Conservation (phyloP, 2,329 filamentous ascomycete genomes). For the Xylaria hypoxylon region DNA sequence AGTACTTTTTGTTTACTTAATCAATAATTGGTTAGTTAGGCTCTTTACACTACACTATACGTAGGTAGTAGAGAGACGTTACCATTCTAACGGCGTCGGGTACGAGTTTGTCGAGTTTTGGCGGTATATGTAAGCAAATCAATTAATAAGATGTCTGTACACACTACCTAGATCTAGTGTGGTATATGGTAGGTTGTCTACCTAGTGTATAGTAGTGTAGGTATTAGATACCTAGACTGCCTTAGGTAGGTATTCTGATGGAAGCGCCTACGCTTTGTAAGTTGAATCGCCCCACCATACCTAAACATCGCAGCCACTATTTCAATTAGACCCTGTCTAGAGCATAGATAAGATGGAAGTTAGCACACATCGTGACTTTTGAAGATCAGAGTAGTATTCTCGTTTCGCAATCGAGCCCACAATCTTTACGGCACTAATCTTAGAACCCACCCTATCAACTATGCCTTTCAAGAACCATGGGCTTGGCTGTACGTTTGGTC, state of each 20-base stretch:
- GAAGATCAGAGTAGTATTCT: conserved; percentile 11
- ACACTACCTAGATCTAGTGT: no score
- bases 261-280: neutral
- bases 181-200: neutral
- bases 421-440: conserved; percentile 16
- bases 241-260: neutral
- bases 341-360: conserved; percentile 7
- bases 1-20: neutral
- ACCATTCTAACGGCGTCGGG: no score
- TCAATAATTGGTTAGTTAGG: neutral
- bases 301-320: neutral
- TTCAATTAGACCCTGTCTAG: neutral
- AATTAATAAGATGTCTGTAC: neutral
- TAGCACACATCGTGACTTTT: conserved; percentile 12
- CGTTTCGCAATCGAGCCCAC: conserved; percentile 11
- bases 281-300: conserved; percentile 3
- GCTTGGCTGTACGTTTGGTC: conserved; percentile 16
- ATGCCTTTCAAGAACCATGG: conserved; percentile 7
- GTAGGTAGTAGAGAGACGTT: no score
- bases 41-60: neutral
- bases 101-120: no score
- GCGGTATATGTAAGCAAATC: conserved; percentile 1
- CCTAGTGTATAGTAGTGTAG: neutral
- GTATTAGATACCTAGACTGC: no score
- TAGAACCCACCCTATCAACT: conserved; percentile 4